These are phyloP conservation scores for Cadophora sp. DNA, from an alignment of 2,329 filamentous ascomycete species.

Conservation along the genomic window DNA sequence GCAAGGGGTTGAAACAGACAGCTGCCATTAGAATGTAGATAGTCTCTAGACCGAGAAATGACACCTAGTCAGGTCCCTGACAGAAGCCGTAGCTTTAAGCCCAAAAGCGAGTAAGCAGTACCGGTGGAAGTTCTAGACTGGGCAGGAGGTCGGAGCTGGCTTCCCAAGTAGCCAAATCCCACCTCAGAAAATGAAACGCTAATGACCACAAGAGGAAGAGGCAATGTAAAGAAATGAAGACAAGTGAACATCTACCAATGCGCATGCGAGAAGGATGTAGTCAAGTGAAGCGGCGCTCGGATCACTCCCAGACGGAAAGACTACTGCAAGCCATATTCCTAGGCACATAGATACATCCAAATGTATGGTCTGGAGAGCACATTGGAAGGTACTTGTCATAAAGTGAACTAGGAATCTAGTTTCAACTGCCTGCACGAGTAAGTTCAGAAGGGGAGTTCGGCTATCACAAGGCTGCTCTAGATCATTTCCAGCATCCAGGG, in stretches of 20 bases:
- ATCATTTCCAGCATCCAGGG: slow-evolving; percentile 25
- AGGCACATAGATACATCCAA: slow-evolving; percentile 1
- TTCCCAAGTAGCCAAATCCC: neutral
- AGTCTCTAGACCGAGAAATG: neutral
- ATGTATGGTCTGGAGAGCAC: slow-evolving; percentile 10
- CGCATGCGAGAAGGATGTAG: neutral
- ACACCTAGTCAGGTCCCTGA: neutral
- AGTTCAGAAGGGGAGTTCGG: slow-evolving; percentile 5
- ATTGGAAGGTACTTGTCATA: slow-evolving; percentile 23
- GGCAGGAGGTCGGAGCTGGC: neutral
- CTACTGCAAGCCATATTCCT: slow-evolving; percentile 16
- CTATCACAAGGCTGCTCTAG: slow-evolving; percentile 22
- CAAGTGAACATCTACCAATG: slow-evolving; percentile 8
- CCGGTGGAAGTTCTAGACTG: slow-evolving; percentile 11
- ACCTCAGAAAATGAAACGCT: neutral
- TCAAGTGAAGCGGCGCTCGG: slow-evolving; percentile 1
- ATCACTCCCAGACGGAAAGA: neutral
- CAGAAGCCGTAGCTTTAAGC: slow-evolving; percentile 7
- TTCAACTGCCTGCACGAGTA: slow-evolving; percentile 15
- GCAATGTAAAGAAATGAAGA: slow-evolving; percentile 8
- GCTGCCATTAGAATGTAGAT: neutral
- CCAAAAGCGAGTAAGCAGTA: slow-evolving; percentile 1
- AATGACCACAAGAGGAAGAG: neutral
- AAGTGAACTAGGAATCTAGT: slow-evolving; percentile 15
- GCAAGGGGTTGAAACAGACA: neutral